Evolutionary conservation across 441 rosid genomes (phyloP).

Genomic region (Populus hybrid): DNA sequence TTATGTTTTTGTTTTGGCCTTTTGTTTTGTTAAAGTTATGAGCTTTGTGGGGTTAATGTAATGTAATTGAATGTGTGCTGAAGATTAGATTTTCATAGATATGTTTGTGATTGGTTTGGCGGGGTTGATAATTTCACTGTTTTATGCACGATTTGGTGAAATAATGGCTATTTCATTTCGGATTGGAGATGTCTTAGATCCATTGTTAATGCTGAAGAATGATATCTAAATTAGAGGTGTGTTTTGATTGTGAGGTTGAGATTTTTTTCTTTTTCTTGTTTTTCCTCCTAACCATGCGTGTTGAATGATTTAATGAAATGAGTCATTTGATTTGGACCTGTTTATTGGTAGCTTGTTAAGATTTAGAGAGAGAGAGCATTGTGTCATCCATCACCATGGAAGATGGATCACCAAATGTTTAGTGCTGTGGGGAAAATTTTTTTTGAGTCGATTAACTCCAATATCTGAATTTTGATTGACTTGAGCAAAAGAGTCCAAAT

Average conservation of each 20-base stretch:
- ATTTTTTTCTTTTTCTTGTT: not conserved
- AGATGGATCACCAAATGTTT: not conserved
- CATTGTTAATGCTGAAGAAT: constrained; percentile 1
- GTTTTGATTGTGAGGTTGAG: not conserved
- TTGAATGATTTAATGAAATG: not conserved
- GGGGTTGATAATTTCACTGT: not conserved
- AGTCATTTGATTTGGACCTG: not conserved
- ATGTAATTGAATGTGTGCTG: not conserved
- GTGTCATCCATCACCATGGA: not conserved
- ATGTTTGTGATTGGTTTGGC: not conserved
- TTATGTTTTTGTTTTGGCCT: not conserved
- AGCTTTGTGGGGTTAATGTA: constrained; percentile 5
- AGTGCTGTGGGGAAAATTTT: not conserved
- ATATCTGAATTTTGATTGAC: not conserved
- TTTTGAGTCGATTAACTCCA: not conserved
- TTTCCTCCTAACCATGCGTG: not conserved
- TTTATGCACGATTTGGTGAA: constrained; percentile 2
- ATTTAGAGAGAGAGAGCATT: not conserved
- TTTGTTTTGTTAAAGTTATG: constrained; percentile 12
- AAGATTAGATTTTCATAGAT: not conserved
- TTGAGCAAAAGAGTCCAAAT: not conserved
- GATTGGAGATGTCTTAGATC: constrained; percentile 5
- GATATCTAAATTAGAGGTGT: not conserved
- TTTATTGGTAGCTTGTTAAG: not conserved
- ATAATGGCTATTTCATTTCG: not conserved